Percentiles rank a stretch among this genome's conserved stretches.
phyloP scores from a whole-genome alignment of 495 filamentous ascomycete species.

The Amniculicola lignicola region DNA sequence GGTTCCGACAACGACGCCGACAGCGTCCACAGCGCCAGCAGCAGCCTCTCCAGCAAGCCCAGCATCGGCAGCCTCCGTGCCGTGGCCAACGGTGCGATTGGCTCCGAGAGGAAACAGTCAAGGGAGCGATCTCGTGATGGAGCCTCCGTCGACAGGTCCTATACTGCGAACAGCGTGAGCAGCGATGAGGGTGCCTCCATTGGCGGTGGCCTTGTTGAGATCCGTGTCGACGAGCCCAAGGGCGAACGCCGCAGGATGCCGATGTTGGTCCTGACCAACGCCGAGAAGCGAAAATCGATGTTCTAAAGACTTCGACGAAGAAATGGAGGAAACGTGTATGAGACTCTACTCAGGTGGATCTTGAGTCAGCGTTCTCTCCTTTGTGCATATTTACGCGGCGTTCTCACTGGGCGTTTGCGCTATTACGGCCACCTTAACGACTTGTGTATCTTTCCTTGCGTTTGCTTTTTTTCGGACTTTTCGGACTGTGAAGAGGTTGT shows the following conservation, averaged over 20 bases:
- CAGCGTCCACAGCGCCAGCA: constrained; percentile 72
- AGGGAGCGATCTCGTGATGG: constrained; percentile 52
- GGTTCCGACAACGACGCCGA: constrained; percentile 75
- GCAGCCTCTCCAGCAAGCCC: constrained; percentile 73
- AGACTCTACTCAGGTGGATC: constrained; percentile 15
- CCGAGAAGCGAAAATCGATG: constrained; percentile 84
- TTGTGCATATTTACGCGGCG: constrained; percentile 30
- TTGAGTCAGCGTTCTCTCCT: constrained; percentile 7
- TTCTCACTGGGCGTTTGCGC: constrained; percentile 9
- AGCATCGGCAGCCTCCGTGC: constrained; percentile 78
- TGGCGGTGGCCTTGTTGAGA: constrained; percentile 53
- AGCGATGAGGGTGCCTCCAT: constrained; percentile 57
- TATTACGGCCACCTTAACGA: constrained; percentile 35
- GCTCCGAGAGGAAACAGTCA: constrained; percentile 67
- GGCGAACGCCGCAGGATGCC: constrained; percentile 74
- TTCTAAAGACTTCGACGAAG: constrained; percentile 40
- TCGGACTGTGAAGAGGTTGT: neutral
- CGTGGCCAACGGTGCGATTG: constrained; percentile 77
- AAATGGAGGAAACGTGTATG: neutral
- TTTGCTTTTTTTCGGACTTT: constrained; percentile 16
- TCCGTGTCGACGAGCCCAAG: constrained; percentile 46
- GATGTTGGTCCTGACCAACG: constrained; percentile 80
- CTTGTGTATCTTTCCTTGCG: constrained; percentile 18
- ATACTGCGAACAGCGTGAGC: constrained; percentile 61
- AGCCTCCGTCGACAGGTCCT: constrained; percentile 48